Evolutionary conservation across 192 early-diverging fungal species (phyloP).

Genomic region (Pecoramyces ruminantium): DNA sequence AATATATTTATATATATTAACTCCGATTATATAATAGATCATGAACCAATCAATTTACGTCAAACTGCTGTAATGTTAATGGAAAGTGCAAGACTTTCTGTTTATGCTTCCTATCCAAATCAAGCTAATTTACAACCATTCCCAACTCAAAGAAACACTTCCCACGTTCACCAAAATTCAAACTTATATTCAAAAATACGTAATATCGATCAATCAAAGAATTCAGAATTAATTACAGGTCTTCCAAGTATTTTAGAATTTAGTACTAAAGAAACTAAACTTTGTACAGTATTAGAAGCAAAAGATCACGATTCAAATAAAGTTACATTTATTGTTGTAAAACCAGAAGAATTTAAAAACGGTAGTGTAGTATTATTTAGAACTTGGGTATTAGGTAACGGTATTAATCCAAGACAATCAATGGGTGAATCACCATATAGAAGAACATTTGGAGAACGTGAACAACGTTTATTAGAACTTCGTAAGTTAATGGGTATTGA

Average conservation of each 20-base stretch:
- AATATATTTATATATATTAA: background rate
- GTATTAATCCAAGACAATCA: constrained; percentile 11
- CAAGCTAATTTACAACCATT: constrained; percentile 2
- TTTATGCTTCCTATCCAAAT: background rate
- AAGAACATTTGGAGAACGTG: constrained; percentile 8
- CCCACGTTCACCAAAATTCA: constrained; percentile 13
- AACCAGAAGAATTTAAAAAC: constrained; percentile 57
- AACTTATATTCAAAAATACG: constrained; percentile 1
- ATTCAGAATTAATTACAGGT: constrained; percentile 33
- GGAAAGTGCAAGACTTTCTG: constrained; percentile 1
- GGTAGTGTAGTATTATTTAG: constrained; percentile 55
- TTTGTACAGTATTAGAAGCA: constrained; percentile 7
- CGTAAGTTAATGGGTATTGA: background rate
- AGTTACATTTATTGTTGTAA: constrained; percentile 21
- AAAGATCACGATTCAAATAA: constrained; percentile 8
- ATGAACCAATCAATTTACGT: constrained; percentile 14
- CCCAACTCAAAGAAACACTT: constrained; percentile 2
- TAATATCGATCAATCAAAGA: constrained; percentile 23
- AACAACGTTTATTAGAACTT: constrained; percentile 13
- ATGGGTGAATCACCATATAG: background rate
- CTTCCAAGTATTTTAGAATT: constrained; percentile 35
- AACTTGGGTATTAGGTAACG: constrained; percentile 24
- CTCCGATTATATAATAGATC: background rate
- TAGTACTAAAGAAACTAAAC: constrained; percentile 7
- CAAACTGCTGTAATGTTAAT: constrained; percentile 2